These are phyloP conservation scores for Aspergillus sp. DNA, from an alignment of 2,329 filamentous ascomycete species.

Conservation along the genomic window DNA sequence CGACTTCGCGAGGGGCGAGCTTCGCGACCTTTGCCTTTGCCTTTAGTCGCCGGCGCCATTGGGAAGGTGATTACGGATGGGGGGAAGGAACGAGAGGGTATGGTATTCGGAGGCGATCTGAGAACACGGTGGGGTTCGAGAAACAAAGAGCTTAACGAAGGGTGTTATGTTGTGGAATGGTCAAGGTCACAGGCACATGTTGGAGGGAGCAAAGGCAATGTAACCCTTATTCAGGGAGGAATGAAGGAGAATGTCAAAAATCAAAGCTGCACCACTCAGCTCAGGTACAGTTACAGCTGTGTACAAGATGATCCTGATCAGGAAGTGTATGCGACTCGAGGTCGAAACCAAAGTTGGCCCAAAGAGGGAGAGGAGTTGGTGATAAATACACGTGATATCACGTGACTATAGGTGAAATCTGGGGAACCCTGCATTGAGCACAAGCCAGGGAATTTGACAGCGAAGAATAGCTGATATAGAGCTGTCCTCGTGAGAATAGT, in stretches of 20 bases:
- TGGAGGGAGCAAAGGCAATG: background rate
- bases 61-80: conserved; percentile 1
- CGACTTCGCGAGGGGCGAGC: conserved; percentile 51
- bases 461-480: too few species aligned
- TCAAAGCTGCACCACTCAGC: background rate
- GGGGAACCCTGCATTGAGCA: background rate
- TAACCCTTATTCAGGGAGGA: background rate
- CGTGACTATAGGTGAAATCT: background rate
- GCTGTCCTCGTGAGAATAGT: too few species aligned
- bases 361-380: background rate
- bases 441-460: background rate
- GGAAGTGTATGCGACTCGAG: background rate
- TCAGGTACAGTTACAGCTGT: too few species aligned
- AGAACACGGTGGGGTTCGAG: too few species aligned
- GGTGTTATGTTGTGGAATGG: background rate
- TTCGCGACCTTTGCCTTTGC: conserved; percentile 50
- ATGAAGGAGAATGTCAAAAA: background rate
- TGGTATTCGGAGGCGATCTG: background rate
- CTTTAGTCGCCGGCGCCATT: conserved; percentile 43
- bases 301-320: background rate
- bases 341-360: background rate
- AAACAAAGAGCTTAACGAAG: too few species aligned
- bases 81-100: background rate
- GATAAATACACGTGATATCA: background rate
- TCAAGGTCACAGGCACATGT: background rate